Conservation (phyloP, 1,284 basidiomycete species). For the Cryptococcus wingfieldii region DNA sequence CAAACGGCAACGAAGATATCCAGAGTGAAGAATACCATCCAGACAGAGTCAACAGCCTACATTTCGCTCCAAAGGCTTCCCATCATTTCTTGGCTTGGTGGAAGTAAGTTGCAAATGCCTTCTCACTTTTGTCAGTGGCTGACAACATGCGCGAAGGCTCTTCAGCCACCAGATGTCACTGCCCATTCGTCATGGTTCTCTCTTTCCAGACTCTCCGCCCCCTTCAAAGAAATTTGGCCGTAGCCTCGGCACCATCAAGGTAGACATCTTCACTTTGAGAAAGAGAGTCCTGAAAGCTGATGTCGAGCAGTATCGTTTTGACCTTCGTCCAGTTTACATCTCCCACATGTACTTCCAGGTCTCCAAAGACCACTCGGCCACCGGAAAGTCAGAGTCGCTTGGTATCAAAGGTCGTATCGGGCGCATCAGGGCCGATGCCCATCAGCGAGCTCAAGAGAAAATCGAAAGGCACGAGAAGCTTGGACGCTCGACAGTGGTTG, state of each 20-base stretch:
- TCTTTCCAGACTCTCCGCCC: constrained; percentile 67
- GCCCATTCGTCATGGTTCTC: constrained; percentile 79
- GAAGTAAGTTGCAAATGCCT: constrained; percentile 37
- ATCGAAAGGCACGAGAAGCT: constrained; percentile 40
- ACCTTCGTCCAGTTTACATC: constrained; percentile 72
- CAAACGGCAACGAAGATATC: constrained; percentile 35
- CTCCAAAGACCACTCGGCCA: constrained; percentile 66
- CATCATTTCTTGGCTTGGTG: constrained; percentile 94
- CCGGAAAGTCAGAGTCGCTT: constrained; percentile 65
- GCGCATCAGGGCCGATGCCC: constrained; percentile 81
- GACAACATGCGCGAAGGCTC: constrained; percentile 46
- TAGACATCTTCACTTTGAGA: constrained; percentile 6
- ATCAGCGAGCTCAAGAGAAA: constrained; percentile 82
- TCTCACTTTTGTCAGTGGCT: neutral
- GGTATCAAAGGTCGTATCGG: constrained; percentile 79
- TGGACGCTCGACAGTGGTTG: constrained; percentile 24
- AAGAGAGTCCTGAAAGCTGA: neutral
- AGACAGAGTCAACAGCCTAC: constrained; percentile 65
- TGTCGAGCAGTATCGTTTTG: constrained; percentile 62
- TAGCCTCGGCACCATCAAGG: constrained; percentile 84
- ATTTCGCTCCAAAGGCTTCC: constrained; percentile 81
- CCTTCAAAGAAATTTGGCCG: constrained; percentile 84
- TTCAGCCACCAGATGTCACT: constrained; percentile 77
- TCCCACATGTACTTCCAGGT: constrained; percentile 85
- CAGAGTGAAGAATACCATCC: constrained; percentile 18